These are phyloP conservation scores for Gossypium rotundifolium DNA, from an alignment of 345 rosid species.

Conservation along the genomic window DNA sequence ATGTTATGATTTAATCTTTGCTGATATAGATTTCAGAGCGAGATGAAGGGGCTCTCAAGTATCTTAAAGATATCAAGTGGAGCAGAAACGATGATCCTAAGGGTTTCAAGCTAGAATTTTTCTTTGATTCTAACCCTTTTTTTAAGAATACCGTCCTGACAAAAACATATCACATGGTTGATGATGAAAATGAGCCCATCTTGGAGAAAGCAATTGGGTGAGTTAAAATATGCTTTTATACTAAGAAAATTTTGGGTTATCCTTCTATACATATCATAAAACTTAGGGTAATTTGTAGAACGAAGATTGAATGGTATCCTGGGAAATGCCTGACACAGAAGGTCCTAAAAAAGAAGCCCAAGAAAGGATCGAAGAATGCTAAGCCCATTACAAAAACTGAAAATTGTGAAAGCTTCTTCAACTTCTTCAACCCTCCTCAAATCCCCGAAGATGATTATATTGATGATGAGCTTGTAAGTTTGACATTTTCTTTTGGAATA, in stretches of 20 bases:
- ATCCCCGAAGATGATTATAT: slow-evolving; percentile 88
- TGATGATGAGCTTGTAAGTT: slow-evolving; percentile 76
- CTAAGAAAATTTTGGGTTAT: not conserved
- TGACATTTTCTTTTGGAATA: not conserved
- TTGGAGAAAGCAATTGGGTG: slow-evolving; percentile 56
- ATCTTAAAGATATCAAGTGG: slow-evolving; percentile 88
- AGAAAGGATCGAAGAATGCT: slow-evolving; percentile 81
- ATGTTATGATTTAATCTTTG: not conserved
- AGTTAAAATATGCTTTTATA: not conserved
- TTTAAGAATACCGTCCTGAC: slow-evolving; percentile 46
- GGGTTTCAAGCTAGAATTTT: slow-evolving; percentile 94
- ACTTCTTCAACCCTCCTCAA: slow-evolving; percentile 88
- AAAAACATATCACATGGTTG: slow-evolving; percentile 8
- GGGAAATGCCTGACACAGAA: slow-evolving; percentile 93
- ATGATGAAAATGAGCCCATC: slow-evolving; percentile 42
- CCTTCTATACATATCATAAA: not conserved
- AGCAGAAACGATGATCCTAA: slow-evolving; percentile 70
- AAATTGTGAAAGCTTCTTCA: slow-evolving; percentile 89
- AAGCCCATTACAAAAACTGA: slow-evolving; percentile 87
- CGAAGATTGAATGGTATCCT: slow-evolving; percentile 91
- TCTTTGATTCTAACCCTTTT: slow-evolving; percentile 74
- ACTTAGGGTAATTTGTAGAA: slow-evolving; percentile 30
- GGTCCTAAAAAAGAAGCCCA: slow-evolving; percentile 88
- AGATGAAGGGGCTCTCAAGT: slow-evolving; percentile 90
- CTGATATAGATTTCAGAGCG: slow-evolving; percentile 67